Evolutionary conservation across 805 yeast species (phyloP).

Genomic region (Metschnikowia chrysomelidarum): DNA sequence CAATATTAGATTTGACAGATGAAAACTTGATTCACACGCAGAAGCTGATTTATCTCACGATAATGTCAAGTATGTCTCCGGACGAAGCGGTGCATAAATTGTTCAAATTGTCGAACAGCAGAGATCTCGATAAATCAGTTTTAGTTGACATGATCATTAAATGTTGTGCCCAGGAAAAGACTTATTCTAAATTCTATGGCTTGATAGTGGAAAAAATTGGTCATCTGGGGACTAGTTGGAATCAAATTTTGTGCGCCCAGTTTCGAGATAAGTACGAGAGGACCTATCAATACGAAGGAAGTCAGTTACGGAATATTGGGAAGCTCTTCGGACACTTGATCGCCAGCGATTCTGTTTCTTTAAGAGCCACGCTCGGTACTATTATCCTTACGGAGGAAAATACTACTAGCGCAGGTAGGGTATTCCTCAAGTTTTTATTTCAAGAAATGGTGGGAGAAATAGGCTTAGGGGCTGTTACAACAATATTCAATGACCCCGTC

Average conservation of each 20-base stretch:
- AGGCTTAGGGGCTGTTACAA: conserved; percentile 53
- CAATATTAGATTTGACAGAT: conserved; percentile 6
- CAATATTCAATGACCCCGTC: conserved; percentile 50
- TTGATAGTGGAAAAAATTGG: conserved; percentile 67
- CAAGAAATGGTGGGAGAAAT: conserved; percentile 76
- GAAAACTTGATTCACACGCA: conserved; percentile 57
- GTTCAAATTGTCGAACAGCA: conserved; percentile 39
- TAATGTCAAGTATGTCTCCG: conserved; percentile 87
- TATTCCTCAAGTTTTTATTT: conserved; percentile 76
- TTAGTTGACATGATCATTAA: conserved; percentile 73
- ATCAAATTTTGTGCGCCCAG: conserved; percentile 44
- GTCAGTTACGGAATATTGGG: conserved; percentile 74
- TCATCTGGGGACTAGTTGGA: conserved; percentile 55
- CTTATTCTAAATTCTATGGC: conserved; percentile 85
- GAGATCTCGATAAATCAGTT: conserved; percentile 27
- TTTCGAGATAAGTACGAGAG: conserved; percentile 57
- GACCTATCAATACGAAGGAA: conserved; percentile 68
- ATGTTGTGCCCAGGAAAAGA: conserved; percentile 81
- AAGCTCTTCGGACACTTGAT: conserved; percentile 83
- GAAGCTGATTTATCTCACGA: conserved; percentile 72
- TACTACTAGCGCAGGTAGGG: conserved; percentile 78
- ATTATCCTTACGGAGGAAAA: conserved; percentile 65
- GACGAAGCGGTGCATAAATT: conserved; percentile 93
- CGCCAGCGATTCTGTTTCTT: conserved; percentile 64
- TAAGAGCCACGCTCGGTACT: conserved; percentile 52